Conservation (phyloP, 139 green algal genomes). For the Chloropicon primus region DNA sequence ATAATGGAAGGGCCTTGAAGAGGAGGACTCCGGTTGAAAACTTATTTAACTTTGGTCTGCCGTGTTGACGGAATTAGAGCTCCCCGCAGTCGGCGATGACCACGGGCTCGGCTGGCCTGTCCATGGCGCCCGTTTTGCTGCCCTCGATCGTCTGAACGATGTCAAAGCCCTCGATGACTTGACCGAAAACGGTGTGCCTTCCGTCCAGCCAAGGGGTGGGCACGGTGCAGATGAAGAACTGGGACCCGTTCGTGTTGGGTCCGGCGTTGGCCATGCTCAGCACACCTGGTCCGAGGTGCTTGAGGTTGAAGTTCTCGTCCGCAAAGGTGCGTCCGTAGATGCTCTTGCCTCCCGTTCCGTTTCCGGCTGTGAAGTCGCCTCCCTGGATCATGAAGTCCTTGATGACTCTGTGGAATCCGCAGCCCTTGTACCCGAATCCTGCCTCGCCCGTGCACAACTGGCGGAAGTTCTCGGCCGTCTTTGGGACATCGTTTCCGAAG, state of each 20-base stretch:
- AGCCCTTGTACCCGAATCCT: conserved; percentile 47
- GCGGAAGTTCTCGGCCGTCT: conserved; percentile 89
- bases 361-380: neutral
- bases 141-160: conserved; percentile 46
- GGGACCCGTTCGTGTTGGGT: conserved; percentile 46
- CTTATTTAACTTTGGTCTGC: no score
- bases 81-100: conserved; percentile 57
- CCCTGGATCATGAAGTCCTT: conserved; percentile 25
- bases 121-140: conserved; percentile 2
- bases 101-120: conserved; percentile 33
- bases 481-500: conserved; percentile 47
- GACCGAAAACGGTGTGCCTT: conserved; percentile 94
- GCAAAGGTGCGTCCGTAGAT: conserved; percentile 10
- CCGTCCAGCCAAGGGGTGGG: conserved; percentile 55
- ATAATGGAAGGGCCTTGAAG: no score
- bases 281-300: conserved; percentile 52
- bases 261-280: conserved; percentile 85
- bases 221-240: conserved; percentile 83
- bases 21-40: no score
- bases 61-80: no score
- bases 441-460: conserved; percentile 65
- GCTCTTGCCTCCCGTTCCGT: neutral
- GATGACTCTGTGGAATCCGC: conserved; percentile 49
- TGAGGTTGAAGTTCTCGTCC: conserved; percentile 80
- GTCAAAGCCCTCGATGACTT: conserved; percentile 58